These are phyloP conservation scores for Pezicula rhizophila DNA, from an alignment of 2,329 filamentous ascomycete genomes.

Conservation along the genomic window DNA sequence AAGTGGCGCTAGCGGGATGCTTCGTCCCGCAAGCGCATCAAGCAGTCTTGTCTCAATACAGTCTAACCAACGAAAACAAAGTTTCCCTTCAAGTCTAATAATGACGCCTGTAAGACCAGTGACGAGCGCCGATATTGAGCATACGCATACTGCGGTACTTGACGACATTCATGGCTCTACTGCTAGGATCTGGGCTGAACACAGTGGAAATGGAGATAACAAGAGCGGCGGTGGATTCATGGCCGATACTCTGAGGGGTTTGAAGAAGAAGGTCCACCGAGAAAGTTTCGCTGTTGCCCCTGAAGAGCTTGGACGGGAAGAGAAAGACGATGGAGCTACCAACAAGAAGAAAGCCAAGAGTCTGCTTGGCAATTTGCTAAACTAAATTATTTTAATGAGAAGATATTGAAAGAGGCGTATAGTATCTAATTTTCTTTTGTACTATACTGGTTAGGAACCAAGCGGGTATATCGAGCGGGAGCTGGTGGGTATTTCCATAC, in stretches of 20 bases:
- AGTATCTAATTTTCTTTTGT: too few relatives aligned
- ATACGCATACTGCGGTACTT: slow-evolving; percentile 8
- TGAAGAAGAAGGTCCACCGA: slow-evolving; percentile 19
- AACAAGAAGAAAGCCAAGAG: slow-evolving; percentile 25
- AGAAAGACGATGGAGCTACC: slow-evolving; percentile 12
- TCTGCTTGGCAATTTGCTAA: slow-evolving; percentile 25
- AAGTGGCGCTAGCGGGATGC: slow-evolving; percentile 15
- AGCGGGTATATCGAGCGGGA: too few relatives aligned
- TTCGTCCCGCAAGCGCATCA: slow-evolving; percentile 19
- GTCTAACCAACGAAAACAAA: slow-evolving; percentile 5
- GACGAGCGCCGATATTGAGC: slow-evolving; percentile 7
- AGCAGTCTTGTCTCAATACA: slow-evolving; percentile 21
- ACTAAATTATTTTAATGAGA: slow-evolving; percentile 9
- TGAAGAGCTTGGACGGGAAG: not conserved
- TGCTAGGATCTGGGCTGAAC: slow-evolving; percentile 4
- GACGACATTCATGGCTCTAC: not conserved
- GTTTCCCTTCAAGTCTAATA: slow-evolving; percentile 16
- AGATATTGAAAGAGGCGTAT: too few relatives aligned
- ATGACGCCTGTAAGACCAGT: slow-evolving; percentile 20
- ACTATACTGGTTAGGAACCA: too few relatives aligned
- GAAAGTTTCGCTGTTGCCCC: not conserved
- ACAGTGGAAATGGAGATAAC: not conserved
- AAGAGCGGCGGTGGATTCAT: slow-evolving; percentile 15
- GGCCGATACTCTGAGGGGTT: slow-evolving; percentile 12
- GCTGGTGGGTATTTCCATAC: too few relatives aligned